A percentile compares a stretch with the other conserved stretches of the same genome.
Evolutionary conservation across 73 alveolate species (phyloP).

Genomic region (Uronychia setigera): DNA sequence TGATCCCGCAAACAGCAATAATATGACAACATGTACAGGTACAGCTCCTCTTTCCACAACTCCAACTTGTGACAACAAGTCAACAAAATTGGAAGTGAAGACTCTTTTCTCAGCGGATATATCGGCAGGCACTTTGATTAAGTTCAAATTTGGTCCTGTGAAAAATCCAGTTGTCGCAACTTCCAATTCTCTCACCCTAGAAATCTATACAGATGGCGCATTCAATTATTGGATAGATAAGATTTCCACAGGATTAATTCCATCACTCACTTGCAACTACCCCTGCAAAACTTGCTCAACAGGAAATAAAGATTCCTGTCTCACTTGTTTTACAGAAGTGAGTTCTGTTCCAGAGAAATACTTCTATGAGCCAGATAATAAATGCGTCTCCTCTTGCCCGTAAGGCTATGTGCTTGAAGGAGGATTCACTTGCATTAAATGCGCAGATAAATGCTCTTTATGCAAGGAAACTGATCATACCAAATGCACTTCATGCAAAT

Average conservation of each 20-base stretch:
- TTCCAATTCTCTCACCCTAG: neutral
- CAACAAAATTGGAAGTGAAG: neutral
- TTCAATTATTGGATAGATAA: neutral
- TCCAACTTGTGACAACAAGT: neutral
- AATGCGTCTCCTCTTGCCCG: neutral
- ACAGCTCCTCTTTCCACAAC: neutral
- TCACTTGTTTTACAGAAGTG: constrained; percentile 19
- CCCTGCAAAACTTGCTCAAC: constrained; percentile 45
- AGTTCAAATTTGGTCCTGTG: neutral
- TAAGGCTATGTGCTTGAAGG: constrained; percentile 1
- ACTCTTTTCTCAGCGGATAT: neutral
- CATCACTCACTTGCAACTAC: constrained; percentile 41
- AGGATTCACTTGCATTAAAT: constrained; percentile 1
- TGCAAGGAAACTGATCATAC: neutral
- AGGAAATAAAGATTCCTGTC: constrained; percentile 12
- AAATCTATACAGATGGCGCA: neutral
- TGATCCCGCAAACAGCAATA: too few species aligned
- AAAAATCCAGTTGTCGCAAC: constrained; percentile 15
- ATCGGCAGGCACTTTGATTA: neutral
- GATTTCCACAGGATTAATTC: constrained; percentile 13
- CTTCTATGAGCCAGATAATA: neutral
- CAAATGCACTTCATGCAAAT: constrained; percentile 8
- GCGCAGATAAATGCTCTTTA: neutral
- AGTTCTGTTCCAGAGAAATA: neutral
- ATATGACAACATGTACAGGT: neutral